Evolutionary conservation across 2,329 filamentous ascomycete species (phyloP).

Genomic region (Phyllosticta paracitricarpa): DNA sequence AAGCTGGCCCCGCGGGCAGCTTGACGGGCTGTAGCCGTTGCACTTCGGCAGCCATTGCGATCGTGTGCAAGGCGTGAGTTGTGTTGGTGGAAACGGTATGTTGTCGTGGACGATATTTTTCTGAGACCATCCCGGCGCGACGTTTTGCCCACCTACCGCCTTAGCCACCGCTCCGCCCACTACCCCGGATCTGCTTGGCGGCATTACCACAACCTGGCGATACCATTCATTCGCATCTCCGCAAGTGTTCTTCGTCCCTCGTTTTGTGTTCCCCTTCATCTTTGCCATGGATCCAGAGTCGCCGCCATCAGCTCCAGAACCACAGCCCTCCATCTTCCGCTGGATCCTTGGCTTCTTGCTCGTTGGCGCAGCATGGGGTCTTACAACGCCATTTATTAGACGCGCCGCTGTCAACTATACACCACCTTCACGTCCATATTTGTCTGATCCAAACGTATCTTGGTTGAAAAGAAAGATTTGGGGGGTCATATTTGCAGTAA

Average conservation of each 20-base stretch:
- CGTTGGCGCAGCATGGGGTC: slow-evolving; percentile 85
- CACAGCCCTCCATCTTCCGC: slow-evolving; percentile 50
- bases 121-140: background rate
- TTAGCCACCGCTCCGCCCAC: background rate
- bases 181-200: background rate
- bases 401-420: slow-evolving; percentile 68
- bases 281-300: slow-evolving; percentile 2
- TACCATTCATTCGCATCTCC: background rate
- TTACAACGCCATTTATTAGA: slow-evolving; percentile 83
- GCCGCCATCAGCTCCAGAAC: background rate
- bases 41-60: slow-evolving; percentile 73
- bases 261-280: background rate
- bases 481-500: slow-evolving; percentile 60
- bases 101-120: slow-evolving; percentile 8
- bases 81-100: background rate
- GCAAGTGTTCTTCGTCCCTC: background rate
- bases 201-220: background rate
- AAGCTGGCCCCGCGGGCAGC: slow-evolving; percentile 70
- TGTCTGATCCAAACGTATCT: slow-evolving; percentile 25
- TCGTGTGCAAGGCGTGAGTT: background rate
- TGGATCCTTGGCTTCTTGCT: slow-evolving; percentile 84
- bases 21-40: slow-evolving; percentile 70
- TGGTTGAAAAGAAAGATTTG: slow-evolving; percentile 54
- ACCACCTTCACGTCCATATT: slow-evolving; percentile 32
- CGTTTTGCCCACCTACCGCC: background rate